Evolutionary conservation across 1,284 basidiomycete species (phyloP), one percentile per base, ranked within the genome.

Genomic region (Cryptococcus sp.): DNA sequence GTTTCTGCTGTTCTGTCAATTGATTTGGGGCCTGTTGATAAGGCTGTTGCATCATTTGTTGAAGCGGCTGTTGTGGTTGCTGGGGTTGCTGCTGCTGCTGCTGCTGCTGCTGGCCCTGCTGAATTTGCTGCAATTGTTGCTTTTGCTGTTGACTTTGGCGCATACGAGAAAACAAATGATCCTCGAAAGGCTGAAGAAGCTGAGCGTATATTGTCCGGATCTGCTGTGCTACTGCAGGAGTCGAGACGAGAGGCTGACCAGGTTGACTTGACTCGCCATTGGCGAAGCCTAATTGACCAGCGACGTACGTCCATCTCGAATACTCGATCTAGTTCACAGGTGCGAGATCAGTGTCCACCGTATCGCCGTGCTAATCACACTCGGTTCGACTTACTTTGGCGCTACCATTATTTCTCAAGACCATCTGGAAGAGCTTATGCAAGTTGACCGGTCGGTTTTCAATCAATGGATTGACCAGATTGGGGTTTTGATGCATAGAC

Each of bases 321-420:
- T 44, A 45, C 15, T 62, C 61, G 39, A 62, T 62, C 61, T 62
- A 38, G 3, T n/a, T 20, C 1, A 48, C 25, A 23, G 4, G 8
- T 15, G 6, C 4, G 47, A 3, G n/a, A 42, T 23, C 47, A 17
- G 47, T 31, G 6, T 10, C 16, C 27, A 27, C 15, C n/a, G 38
- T 19, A 19, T 15, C 19, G 20, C 44, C 25, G 53, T 46, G 45
- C 42, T 35, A 52, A 27, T 13, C 22, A 3, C 3, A 31, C 19
- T 47, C 31, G 7, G n/a, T 10, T 15, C 13, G 13, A 59, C 71
- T 64, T 54, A 72, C 71, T 44, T 67, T 66, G 2, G 61, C 65
- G 55, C 65, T 64, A 17, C 73, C 73, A 31, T 70, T 71, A 50
- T 71, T 73, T 45, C 62, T 64, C 55, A 71, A 59, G 8, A 73